Evolutionary conservation across 148 eudicot genomes (phyloP), one percentile per base, ranked within the genome.

Genomic region (Polygonum aviculare): DNA sequence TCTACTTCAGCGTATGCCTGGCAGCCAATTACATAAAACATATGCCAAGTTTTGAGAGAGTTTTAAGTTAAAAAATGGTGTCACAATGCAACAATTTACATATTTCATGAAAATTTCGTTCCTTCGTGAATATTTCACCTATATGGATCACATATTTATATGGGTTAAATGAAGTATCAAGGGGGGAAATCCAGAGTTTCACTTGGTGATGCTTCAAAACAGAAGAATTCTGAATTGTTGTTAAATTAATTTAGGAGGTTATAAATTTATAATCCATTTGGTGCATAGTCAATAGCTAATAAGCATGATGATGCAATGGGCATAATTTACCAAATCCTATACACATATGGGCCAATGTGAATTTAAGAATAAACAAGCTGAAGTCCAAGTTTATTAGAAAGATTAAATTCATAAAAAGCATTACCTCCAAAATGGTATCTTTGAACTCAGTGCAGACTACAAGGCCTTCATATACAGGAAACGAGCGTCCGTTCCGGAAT

Each of bases 1-100:
- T 88, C 91, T 83, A 86, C 99, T 87, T 93, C 97, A 12, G 80
- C 88, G 79, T 96, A 96, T 70, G 94, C 97, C 99, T 96, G 81
- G 73, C 52, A 82, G 77, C 52, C 35, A 78, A 33, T 40, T 55
- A 21, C 57, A 15, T 63, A 40, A 47, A 75, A 12, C 11, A 57
- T 18, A 57, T 19, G 21, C 8, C 22, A 69, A 52, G 7, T 12
- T 3, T 50, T 50, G 4, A 12, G n/a, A 12, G 54, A 50, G n/a
- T 12, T 14, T 8, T 50, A 50, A 49, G 18, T 50, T 14, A 16
- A 12, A 48, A 3, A 12, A 48, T 2, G 50, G 15, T 48, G 50
- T 48, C 50, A 48, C 31, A 48, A 48, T 48, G 11, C 50, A 12
- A 69, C 16, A 48, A n/a, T 40, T 31, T 70, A 14, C 74, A 62